Evolutionary conservation across 306 rosid species (phyloP).

Genomic region (Corylus avellana): DNA sequence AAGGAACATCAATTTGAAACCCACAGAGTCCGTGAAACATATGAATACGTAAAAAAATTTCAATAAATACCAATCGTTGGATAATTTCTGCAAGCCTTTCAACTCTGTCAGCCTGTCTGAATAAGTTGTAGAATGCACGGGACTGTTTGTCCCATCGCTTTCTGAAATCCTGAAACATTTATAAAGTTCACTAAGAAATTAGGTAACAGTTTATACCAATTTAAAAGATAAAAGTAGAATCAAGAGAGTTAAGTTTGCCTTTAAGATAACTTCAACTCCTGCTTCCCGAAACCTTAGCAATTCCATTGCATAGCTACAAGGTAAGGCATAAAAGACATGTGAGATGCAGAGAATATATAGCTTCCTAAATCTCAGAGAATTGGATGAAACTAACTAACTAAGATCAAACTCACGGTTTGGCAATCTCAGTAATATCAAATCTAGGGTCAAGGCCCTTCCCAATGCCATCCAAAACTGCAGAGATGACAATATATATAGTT

Average conservation of each 20-base stretch:
- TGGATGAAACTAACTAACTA: background rate
- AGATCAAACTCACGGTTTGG: slow-evolving; percentile 85
- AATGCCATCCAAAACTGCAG: slow-evolving; percentile 93
- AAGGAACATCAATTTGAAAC: slow-evolving; percentile 17
- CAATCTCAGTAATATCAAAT: slow-evolving; percentile 98
- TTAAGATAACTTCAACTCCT: slow-evolving; percentile 88
- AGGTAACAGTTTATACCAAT: slow-evolving; percentile 13
- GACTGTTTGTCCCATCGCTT: slow-evolving; percentile 92
- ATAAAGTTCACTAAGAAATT: slow-evolving; percentile 38
- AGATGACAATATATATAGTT: slow-evolving; percentile 1
- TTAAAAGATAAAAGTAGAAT: slow-evolving; percentile 20
- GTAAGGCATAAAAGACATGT: slow-evolving; percentile 33
- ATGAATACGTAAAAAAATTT: slow-evolving; percentile 19
- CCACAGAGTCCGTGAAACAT: slow-evolving; percentile 24
- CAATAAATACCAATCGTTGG: slow-evolving; percentile 63
- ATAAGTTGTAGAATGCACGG: slow-evolving; percentile 86
- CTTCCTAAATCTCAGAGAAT: slow-evolving; percentile 13
- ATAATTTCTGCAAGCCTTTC: slow-evolving; percentile 88
- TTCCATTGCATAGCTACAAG: slow-evolving; percentile 91
- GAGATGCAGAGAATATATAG: slow-evolving; percentile 26
- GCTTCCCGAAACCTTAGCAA: slow-evolving; percentile 92
- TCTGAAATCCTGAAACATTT: slow-evolving; percentile 64
- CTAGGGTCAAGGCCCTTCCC: slow-evolving; percentile 99
- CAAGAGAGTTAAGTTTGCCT: slow-evolving; percentile 48
- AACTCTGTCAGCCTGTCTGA: slow-evolving; percentile 97